Evolutionary conservation across 129 eudicot genomes (phyloP), one percentile per base, ranked within the genome.

Genomic region (Scalesia atractyloides): DNA sequence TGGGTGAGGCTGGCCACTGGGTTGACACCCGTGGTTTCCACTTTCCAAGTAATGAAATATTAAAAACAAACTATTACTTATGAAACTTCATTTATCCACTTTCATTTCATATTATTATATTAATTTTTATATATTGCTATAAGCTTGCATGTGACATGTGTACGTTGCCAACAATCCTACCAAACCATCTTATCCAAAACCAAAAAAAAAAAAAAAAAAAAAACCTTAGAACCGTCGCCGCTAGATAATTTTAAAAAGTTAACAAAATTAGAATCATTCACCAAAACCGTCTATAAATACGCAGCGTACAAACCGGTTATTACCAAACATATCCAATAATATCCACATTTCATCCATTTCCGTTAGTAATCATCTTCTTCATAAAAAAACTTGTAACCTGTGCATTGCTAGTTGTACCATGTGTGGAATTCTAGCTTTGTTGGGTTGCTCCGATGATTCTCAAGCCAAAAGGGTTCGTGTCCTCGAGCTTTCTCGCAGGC

Each of bases 401-500:
- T 73, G 65, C 72, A 36, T 64, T 11, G 7, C 19, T 19, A 74
- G 18, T 74, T 51, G 54, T 19, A 36, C 37, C 87, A 91, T 91
- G 97, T 91, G 97, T 82, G 97, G 97, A 54, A 91, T 92, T 24
- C 47, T 92, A 36, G 97, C 97, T 10, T 91, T 92, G 63, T 76
- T 92, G 83, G 97, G 96, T 44, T 89, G 97, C 67, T 81, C 96
- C 44, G 97, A 88, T 69, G 92, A 86, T 60, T 92, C 93, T 72
- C 97, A 84, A 84, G 96, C 97, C 72, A 92, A 92, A 76, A 83
- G 97, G 76, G 81, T 83, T 76, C 97, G 94, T 54, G 94, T 92
- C 49, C 96, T 92, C 57, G 96, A 92, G 89, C 97, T 92, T 56
- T 92, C 97, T 53, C 96, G 93, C 86, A 89, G 96, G 97, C 85